Conservation (phyloP, 108 stramenopile species). For the Bacterosira constricta region DNA sequence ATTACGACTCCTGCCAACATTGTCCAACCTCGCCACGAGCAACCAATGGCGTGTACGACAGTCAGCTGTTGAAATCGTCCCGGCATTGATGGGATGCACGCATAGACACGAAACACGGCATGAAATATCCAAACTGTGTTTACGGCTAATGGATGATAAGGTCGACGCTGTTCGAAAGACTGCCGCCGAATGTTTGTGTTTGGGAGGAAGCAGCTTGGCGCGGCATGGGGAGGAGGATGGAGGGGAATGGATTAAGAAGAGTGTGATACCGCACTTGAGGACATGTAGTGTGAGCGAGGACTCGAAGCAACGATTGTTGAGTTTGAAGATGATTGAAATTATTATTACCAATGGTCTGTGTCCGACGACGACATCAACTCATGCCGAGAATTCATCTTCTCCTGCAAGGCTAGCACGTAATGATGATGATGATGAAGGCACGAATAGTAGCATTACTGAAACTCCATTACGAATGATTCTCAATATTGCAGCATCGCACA, state of each 20-base stretch:
- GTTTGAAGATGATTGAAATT: slow-evolving; percentile 86
- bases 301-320: slow-evolving; percentile 76
- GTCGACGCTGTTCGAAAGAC: slow-evolving; percentile 86
- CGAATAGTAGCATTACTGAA: slow-evolving; percentile 13
- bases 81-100: slow-evolving; percentile 86
- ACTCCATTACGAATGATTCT: slow-evolving; percentile 69
- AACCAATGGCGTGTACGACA: slow-evolving; percentile 89
- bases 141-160: slow-evolving; percentile 75
- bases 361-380: slow-evolving; percentile 11
- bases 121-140: slow-evolving; percentile 80
- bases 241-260: slow-evolving; percentile 82
- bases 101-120: slow-evolving; percentile 76
- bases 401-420: slow-evolving; percentile 10
- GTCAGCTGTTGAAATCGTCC: slow-evolving; percentile 92
- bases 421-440: slow-evolving; percentile 26
- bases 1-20: slow-evolving; percentile 79
- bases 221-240: slow-evolving; percentile 80
- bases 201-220: slow-evolving; percentile 82
- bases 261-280: slow-evolving; percentile 79
- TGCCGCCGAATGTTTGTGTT: slow-evolving; percentile 85
- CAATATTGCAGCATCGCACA: slow-evolving; percentile 65
- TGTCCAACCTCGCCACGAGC: slow-evolving; percentile 82
- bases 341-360: slow-evolving; percentile 62
- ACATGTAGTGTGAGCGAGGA: slow-evolving; percentile 63
- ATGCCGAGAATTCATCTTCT: slow-evolving; percentile 7